Evolutionary conservation across 495 filamentous ascomycete genomes (phyloP).

Genomic region (Lasiosphaeris hirsuta): DNA sequence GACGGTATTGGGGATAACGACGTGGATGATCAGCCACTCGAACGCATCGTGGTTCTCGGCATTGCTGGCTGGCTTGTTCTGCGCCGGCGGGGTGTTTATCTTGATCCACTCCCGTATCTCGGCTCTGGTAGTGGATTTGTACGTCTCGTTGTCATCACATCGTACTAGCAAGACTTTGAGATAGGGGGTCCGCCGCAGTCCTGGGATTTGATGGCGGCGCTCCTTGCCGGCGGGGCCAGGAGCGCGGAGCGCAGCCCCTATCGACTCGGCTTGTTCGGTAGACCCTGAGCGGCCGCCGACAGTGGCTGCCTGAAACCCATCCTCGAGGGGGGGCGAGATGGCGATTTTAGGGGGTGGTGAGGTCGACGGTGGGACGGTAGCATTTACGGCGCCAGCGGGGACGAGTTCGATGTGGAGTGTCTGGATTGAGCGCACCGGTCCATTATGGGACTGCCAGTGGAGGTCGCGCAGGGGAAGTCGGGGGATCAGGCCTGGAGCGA

Average conservation of each 20-base stretch:
- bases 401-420: constrained; percentile 87
- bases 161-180: constrained; percentile 84
- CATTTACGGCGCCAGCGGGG: constrained; percentile 43
- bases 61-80: constrained; percentile 43
- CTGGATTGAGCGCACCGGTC: constrained; percentile 86
- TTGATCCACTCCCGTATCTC: constrained; percentile 89
- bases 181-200: constrained; percentile 89
- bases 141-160: constrained; percentile 92
- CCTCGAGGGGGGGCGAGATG: constrained; percentile 39
- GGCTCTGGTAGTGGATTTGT: constrained; percentile 75
- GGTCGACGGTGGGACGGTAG: constrained; percentile 35
- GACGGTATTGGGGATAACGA: constrained; percentile 76
- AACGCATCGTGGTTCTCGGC: constrained; percentile 88
- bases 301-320: constrained; percentile 50
- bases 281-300: constrained; percentile 26
- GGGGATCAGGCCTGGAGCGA: constrained; percentile 71
- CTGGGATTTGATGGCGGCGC: constrained; percentile 91
- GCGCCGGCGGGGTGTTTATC: constrained; percentile 57
- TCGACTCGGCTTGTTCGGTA: constrained; percentile 32
- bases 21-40: constrained; percentile 93
- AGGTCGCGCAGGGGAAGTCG: constrained; percentile 89
- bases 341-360: constrained; percentile 33
- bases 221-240: constrained; percentile 38
- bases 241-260: constrained; percentile 20
- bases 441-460: constrained; percentile 91